These are phyloP conservation scores for Meyerozyma elateridarum DNA, from an alignment of 1,139 yeast species.

Conservation along the genomic window DNA sequence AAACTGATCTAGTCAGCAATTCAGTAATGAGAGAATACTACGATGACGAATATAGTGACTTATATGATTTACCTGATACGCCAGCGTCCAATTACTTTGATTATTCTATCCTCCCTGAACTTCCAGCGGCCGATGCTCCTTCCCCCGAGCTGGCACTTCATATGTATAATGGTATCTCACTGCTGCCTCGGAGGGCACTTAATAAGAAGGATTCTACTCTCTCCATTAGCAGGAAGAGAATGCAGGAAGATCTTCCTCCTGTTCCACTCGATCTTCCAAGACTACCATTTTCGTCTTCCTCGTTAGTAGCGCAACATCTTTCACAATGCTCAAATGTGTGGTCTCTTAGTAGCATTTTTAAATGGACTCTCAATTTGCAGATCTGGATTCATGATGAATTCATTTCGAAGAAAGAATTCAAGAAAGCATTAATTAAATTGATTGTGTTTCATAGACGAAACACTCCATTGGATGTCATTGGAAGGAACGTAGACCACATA, in stretches of 20 bases:
- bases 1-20: conserved; percentile 4
- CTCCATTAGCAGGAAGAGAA: conserved; percentile 9
- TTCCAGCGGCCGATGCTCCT: conserved; percentile 31
- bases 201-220: conserved; percentile 1
- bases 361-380: conserved; percentile 46
- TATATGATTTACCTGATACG: conserved; percentile 15
- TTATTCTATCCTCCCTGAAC: conserved; percentile 38
- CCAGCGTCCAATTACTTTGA: conserved; percentile 34
- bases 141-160: too few relatives aligned
- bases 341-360: conserved; percentile 40
- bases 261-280: conserved; percentile 53
- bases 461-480: conserved; percentile 52
- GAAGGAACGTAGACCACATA: conserved; percentile 50
- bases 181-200: neutral
- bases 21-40: conserved; percentile 6
- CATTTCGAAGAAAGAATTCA: conserved; percentile 47
- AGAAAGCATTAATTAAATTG: conserved; percentile 47
- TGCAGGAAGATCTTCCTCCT: conserved; percentile 37
- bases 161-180: too few relatives aligned
- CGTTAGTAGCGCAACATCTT: conserved; percentile 7
- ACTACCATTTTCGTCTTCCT: conserved; percentile 39
- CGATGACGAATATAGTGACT: conserved; percentile 9
- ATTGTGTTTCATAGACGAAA: conserved; percentile 49
- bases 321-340: conserved; percentile 31
- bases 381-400: conserved; percentile 49